Base-by-base conservation (phyloP, 495 filamentous ascomycete genomes). In the Hapsidospora chrysogenum region DNA sequence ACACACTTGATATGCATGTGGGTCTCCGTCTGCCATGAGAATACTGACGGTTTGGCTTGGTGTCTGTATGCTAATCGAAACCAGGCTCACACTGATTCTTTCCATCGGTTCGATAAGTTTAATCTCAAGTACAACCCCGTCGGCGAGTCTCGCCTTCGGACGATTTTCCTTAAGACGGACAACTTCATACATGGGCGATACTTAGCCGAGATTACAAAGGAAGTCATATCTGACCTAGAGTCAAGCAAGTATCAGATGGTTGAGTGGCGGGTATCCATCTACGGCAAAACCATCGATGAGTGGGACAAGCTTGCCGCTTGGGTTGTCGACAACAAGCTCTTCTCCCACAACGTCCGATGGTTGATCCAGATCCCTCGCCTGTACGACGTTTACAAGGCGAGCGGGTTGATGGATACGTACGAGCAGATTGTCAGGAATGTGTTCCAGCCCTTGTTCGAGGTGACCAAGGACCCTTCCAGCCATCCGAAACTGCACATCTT, bases 221-320 rank as follows among this genome's bases (percentile, higher is more conserved):
- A 97, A 52, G 89, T 97, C 26, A 94, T 97, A 18, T 74, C 83
- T n/a, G 89, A 97, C 58, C 61, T 97, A 14, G 89, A 97, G 54
- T 87, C 87, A 21, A 95, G 87, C 69, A 97, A 97, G 51, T 96
- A 97, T 49, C 89, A 97, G 54, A 93, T 97, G 81, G 92, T 86
- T 4, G 89, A 97, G 61, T 97, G 92, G 83, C 82, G 89, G 13
- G 89, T 97, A 37, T 93, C 85, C 9, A 85, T 97, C 40, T 96
- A 97, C 50, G 89, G 89, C 35, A 77, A 82, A 51, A 76, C 80
- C 4, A 58, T 89, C 18, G 79, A 93, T 41, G 89, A 97, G 54
- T 97, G 89, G 89, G 87, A 96, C 51, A 97, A 92, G 47, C 72
- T 97, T 29, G 87, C 89, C 2, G 81, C 82, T 8, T 97, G 89